These are phyloP conservation scores for Tardiomyces blankii DNA, from an alignment of 1,139 yeast genomes.

Conservation along the genomic window DNA sequence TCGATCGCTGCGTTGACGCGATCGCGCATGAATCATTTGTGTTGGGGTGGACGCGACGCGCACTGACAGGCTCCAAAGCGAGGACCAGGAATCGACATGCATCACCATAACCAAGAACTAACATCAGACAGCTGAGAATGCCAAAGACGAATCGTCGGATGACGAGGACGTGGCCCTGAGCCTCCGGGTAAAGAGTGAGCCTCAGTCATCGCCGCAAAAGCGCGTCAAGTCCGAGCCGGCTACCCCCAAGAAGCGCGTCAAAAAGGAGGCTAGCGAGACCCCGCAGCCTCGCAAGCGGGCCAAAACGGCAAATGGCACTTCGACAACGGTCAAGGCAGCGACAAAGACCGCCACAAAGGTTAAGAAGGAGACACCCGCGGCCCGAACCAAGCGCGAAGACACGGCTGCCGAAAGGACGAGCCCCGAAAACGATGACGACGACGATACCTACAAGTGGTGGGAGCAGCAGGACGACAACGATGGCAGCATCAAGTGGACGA, in stretches of 20 bases:
- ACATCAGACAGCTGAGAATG: too few species aligned
- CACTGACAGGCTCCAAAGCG: too few species aligned
- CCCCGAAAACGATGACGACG: constrained; percentile 39
- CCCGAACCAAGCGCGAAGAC: constrained; percentile 3
- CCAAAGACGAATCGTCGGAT: background rate
- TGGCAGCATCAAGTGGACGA: constrained; percentile 75
- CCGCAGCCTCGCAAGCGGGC: constrained; percentile 2
- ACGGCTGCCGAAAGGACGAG: constrained; percentile 5
- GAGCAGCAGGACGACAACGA: constrained; percentile 47
- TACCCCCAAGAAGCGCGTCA: constrained; percentile 5
- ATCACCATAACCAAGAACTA: too few species aligned
- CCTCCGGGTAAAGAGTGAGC: background rate
- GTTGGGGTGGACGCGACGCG: too few species aligned
- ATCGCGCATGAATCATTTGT: too few species aligned
- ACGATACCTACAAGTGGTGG: constrained; percentile 76
- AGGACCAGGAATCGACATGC: too few species aligned
- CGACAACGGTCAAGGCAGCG: background rate
- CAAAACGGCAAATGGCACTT: too few species aligned
- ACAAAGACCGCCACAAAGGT: constrained; percentile 3
- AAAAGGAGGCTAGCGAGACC: constrained; percentile 2
- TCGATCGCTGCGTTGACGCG: too few species aligned
- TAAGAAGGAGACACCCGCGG: constrained; percentile 3
- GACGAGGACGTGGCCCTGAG: background rate
- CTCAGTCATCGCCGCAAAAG: background rate
- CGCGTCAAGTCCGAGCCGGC: constrained; percentile 5